Conservation (phyloP, 208 protist genomes). For the Leishmania tarentolae region DNA sequence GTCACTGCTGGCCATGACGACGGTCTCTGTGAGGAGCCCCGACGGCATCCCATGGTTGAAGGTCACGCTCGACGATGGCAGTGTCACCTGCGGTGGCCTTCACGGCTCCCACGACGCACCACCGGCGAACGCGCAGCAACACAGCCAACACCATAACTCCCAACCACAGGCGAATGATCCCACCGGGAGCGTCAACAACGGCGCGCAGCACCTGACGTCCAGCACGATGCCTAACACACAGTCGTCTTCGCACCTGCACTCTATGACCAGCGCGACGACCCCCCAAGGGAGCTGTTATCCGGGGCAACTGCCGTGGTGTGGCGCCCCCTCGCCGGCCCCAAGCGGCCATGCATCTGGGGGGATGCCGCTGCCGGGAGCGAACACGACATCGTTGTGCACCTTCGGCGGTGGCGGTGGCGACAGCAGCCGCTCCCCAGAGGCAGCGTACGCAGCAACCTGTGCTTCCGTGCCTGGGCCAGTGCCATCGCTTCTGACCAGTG, state of each 20-base stretch:
- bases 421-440: neutral
- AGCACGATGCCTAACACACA: neutral
- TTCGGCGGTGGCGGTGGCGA: neutral
- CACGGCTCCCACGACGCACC: neutral
- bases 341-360: neutral
- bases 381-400: neutral
- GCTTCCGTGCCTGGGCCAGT: neutral
- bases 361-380: neutral
- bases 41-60: constrained; percentile 1
- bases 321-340: constrained; percentile 2
- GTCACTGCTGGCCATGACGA: constrained; percentile 12
- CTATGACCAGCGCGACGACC: neutral
- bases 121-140: neutral
- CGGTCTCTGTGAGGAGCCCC: neutral
- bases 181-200: constrained; percentile 14
- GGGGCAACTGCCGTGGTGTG: constrained; percentile 3
- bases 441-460: neutral
- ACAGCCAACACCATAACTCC: neutral
- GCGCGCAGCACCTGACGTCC: neutral
- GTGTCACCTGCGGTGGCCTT: neutral
- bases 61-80: neutral
- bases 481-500: neutral
- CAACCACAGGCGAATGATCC: neutral
- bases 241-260: constrained; percentile 6
- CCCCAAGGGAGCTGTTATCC: neutral